Base-by-base conservation (phyloP, 163 green algal species). In the Trebouxia gelatinosa region DNA sequence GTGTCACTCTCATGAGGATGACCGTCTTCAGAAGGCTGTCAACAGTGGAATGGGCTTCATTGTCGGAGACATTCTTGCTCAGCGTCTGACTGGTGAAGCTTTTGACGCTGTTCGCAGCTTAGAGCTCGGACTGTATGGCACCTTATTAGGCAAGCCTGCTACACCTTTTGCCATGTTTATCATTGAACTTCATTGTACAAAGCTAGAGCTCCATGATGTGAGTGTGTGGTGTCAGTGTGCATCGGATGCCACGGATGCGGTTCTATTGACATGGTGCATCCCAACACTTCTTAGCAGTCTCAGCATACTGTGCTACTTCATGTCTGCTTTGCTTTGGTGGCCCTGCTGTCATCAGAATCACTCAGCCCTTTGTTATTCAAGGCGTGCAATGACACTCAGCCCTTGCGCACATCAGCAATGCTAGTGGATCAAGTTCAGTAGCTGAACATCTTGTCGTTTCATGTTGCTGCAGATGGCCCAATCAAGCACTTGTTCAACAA, bases 21-120 rank as follows among this genome's bases (percentile, higher is more conserved):
- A 37, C 16, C n/a, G 28, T 40, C 40, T 76, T 7, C 68, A 76
- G 68, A 76, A 59, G 21, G 68, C 68, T 46, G 68, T 76, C 68
- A 76, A 76, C 68, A 62, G 40, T 19, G 68, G 68, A n/a, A 76
- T 76, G 68, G 68, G 68, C 28, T 76, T 76, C 43, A 76, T 76
- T 17, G 29, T 76, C 39, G 68, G 68, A 23, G 68, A 76, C 68
- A 76, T 76, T 2, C 43, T 76, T 16, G 68, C 68, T 23, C 68
- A 76, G 43, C 40, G 68, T 9, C 19, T 76, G 16, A 76, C 68
- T 62, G 68, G 68, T 6, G 68, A 76, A 40, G 43, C 68, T 19
- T 76, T 76, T 62, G 68, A 76, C 62, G 68, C 68, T 31, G 68
- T 76, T 21, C 68, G 68, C 43, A 76, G 68, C 28, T 39, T 76